Conservation (phyloP, 371 early-diverging fungal genomes). For the Lichtheimia hyalospora region DNA sequence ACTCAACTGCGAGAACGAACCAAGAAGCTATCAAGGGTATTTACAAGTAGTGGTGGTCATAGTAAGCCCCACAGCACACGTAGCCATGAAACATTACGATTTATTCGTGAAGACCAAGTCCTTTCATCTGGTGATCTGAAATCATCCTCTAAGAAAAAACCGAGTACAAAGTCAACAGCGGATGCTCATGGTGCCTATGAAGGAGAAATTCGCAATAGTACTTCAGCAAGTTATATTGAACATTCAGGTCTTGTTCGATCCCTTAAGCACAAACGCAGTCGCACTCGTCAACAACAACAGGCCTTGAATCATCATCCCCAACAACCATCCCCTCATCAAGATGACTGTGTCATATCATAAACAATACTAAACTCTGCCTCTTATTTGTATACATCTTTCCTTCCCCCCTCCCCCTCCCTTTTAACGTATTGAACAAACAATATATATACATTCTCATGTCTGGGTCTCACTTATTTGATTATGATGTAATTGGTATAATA, state of each 20-base stretch:
- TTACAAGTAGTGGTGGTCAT: conserved; percentile 7
- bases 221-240: conserved; percentile 7
- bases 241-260: conserved; percentile 1
- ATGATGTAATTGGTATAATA: background rate
- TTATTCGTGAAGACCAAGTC: conserved; percentile 15
- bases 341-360: too few relatives aligned
- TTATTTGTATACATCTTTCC: conserved; percentile 1
- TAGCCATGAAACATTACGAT: conserved; percentile 15
- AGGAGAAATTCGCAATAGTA: conserved; percentile 7
- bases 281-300: conserved; percentile 10
- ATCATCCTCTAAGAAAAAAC: background rate
- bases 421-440: background rate
- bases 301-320: background rate
- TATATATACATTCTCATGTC: background rate
- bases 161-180: background rate
- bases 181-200: background rate
- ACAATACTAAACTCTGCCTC: background rate
- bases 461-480: background rate
- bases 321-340: too few relatives aligned
- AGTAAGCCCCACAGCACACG: conserved; percentile 21
- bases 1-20: conserved; percentile 37
- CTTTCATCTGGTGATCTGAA: background rate
- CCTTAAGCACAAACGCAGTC: conserved; percentile 5
- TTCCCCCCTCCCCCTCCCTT: too few relatives aligned
- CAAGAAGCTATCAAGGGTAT: conserved; percentile 27